phyloP scores from a whole-genome alignment of 768 basidiomycete genomes.

The Tephrocybe sp. region DNA sequence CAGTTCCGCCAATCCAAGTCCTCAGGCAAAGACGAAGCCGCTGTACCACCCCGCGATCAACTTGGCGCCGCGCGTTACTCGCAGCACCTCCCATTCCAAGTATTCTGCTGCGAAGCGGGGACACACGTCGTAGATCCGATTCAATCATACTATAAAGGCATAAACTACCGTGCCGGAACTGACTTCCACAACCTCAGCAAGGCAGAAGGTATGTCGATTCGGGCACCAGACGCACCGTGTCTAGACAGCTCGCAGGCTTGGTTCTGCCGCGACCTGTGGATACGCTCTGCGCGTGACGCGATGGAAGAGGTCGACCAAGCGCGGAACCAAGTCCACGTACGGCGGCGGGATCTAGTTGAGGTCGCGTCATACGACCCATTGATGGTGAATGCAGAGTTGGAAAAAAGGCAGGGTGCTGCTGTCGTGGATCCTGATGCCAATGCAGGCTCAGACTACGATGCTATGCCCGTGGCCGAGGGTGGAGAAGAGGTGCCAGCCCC shows the following conservation, averaged over 20 bases:
- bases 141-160: constrained; percentile 92
- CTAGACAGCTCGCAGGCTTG: constrained; percentile 96
- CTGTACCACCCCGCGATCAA: constrained; percentile 89
- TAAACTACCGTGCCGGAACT: constrained; percentile 78
- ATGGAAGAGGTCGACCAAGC: constrained; percentile 54
- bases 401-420: constrained; percentile 22
- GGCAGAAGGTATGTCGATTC: constrained; percentile 48
- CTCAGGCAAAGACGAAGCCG: constrained; percentile 75
- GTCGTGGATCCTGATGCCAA: constrained; percentile 69
- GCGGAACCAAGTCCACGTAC: constrained; percentile 24
- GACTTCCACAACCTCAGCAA: constrained; percentile 80
- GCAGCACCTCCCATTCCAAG: constrained; percentile 95
- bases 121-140: constrained; percentile 95
- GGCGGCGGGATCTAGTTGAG: constrained; percentile 28
- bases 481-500: constrained; percentile 39
- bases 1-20: constrained; percentile 97
- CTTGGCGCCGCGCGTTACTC: constrained; percentile 80
- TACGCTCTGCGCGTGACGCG: constrained; percentile 78
- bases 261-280: constrained; percentile 98
- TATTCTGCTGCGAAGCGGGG: constrained; percentile 98
- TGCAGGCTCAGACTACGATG: constrained; percentile 85
- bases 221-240: constrained; percentile 81
- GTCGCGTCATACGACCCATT: constrained; percentile 30
- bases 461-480: constrained; percentile 68
- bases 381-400: constrained; percentile 26